Evolutionary conservation across 1,139 yeast species (phyloP).

Genomic region (Pichia sp.): DNA sequence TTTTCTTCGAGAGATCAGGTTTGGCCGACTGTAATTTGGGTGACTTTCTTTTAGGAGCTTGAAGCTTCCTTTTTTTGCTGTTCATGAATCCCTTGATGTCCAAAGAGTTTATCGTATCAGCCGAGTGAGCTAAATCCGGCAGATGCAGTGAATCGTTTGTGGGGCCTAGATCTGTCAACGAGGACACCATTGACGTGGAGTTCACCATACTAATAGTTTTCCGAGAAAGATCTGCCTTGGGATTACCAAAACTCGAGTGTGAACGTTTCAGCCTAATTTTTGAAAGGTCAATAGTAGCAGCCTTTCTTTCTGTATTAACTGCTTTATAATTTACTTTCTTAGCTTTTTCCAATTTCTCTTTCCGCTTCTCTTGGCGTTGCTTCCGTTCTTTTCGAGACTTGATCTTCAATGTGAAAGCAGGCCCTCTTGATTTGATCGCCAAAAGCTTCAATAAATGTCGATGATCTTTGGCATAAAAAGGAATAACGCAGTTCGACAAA

Average conservation of each 20-base stretch:
- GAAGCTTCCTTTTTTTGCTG: slow-evolving; percentile 13
- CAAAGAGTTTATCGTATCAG: neutral
- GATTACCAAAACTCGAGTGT: slow-evolving; percentile 22
- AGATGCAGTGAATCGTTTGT: neutral
- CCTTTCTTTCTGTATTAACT: slow-evolving; percentile 3
- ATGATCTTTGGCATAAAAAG: slow-evolving; percentile 29
- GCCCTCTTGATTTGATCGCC: slow-evolving; percentile 29
- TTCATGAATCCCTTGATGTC: slow-evolving; percentile 14
- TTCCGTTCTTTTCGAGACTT: slow-evolving; percentile 13
- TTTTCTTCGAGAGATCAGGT: neutral
- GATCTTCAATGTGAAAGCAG: slow-evolving; percentile 18
- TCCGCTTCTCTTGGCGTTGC: slow-evolving; percentile 6
- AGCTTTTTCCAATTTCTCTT: neutral
- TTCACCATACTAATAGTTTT: slow-evolving; percentile 32
- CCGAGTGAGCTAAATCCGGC: neutral
- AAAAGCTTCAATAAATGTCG: slow-evolving; percentile 24
- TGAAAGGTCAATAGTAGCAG: slow-evolving; percentile 17
- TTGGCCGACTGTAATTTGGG: neutral
- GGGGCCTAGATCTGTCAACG: neutral
- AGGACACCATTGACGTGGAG: slow-evolving; percentile 2
- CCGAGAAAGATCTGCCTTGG: slow-evolving; percentile 25
- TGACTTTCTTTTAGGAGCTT: slow-evolving; percentile 7
- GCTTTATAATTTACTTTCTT: slow-evolving; percentile 2
- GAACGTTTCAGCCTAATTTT: slow-evolving; percentile 24
- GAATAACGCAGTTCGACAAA: slow-evolving; percentile 26